Conservation (phyloP, 1,284 basidiomycete species). For the Ustilago trichophora region DNA sequence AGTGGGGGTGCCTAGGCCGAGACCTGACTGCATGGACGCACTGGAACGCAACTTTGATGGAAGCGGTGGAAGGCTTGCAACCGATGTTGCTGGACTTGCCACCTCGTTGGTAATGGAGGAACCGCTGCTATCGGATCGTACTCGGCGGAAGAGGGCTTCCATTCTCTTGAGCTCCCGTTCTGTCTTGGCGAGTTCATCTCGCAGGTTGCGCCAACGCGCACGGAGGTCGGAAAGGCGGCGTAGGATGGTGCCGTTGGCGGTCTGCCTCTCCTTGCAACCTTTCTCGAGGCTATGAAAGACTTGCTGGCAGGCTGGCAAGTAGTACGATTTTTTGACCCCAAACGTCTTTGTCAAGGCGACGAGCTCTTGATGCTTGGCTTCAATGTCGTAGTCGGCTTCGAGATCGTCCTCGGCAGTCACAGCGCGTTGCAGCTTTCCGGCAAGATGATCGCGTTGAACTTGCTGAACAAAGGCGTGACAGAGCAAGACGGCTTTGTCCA, state of each 20-base stretch:
- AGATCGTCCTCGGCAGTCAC: constrained; percentile 26
- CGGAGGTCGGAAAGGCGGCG: constrained; percentile 85
- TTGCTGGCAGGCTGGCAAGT: constrained; percentile 88
- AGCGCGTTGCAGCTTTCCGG: constrained; percentile 17
- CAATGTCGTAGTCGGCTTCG: constrained; percentile 22
- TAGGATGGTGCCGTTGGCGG: constrained; percentile 92
- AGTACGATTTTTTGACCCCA: constrained; percentile 73
- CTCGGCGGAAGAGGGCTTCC: constrained; percentile 71
- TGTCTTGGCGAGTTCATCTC: constrained; percentile 78
- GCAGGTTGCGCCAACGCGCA: constrained; percentile 80
- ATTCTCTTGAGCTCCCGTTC: constrained; percentile 82
- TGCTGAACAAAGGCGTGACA: constrained; percentile 73
- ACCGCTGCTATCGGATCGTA: constrained; percentile 34
- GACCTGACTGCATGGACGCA: constrained; percentile 27
- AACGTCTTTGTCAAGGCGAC: constrained; percentile 40
- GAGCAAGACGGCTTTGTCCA: constrained; percentile 86
- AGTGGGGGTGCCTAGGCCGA: constrained; percentile 39
- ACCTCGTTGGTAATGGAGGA: constrained; percentile 27
- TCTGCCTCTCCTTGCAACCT: constrained; percentile 85
- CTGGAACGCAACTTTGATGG: constrained; percentile 23
- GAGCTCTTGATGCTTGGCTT: constrained; percentile 45
- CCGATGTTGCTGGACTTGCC: constrained; percentile 29
- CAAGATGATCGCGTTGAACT: constrained; percentile 29
- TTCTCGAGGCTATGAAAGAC: constrained; percentile 92
- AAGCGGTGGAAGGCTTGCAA: constrained; percentile 26